Conservation (phyloP, 2,329 filamentous ascomycete genomes). For the Colletotrichum neosansevieriae region DNA sequence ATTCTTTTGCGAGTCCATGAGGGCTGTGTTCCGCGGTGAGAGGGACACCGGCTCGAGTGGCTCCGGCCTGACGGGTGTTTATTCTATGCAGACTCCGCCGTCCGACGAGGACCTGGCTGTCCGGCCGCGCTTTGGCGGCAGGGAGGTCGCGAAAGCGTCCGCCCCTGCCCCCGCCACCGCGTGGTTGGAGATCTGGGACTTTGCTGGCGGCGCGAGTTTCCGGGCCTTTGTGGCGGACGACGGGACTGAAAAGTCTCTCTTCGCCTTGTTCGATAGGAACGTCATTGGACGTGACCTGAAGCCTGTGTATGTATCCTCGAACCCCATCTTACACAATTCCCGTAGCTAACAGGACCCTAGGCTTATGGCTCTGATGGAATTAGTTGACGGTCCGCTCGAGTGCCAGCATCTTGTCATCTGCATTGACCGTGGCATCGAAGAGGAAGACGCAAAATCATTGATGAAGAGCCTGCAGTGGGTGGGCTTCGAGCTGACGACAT, state of each 20-base stretch:
- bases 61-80: conserved; percentile 89
- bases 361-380: conserved; percentile 90
- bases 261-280: conserved; percentile 85
- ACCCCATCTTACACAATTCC: no score
- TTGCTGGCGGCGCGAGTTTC: conserved; percentile 85
- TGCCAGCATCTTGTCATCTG: conserved; percentile 85
- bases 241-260: conserved; percentile 78
- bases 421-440: conserved; percentile 77
- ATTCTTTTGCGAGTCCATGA: conserved; percentile 98
- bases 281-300: conserved; percentile 84
- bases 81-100: conserved; percentile 66
- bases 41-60: conserved; percentile 79
- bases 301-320: conserved; percentile 76
- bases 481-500: conserved; percentile 85
- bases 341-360: conserved; percentile 58
- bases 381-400: conserved; percentile 80
- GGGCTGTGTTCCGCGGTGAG: conserved; percentile 95
- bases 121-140: conserved; percentile 43
- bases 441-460: conserved; percentile 73
- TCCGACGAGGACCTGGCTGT: conserved; percentile 60
- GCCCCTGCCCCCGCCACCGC: conserved; percentile 54
- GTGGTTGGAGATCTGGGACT: conserved; percentile 88
- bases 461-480: conserved; percentile 93
- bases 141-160: conserved; percentile 17
- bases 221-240: conserved; percentile 84